Conservation (phyloP, 768 basidiomycete genomes). For the Jaapia argillacea region DNA sequence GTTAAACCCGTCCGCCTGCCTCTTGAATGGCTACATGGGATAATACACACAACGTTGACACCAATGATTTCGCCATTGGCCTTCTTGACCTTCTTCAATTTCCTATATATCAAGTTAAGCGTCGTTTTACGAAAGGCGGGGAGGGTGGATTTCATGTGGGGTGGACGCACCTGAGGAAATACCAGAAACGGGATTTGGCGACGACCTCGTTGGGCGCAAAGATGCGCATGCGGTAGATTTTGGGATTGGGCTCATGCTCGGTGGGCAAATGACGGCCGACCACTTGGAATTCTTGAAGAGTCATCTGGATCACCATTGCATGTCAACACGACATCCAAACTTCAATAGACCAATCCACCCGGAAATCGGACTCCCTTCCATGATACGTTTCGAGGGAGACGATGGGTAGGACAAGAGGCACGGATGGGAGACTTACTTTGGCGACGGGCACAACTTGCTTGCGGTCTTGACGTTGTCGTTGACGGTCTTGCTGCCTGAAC, state of each 20-base stretch:
- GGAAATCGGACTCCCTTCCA: no score
- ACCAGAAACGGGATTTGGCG: constrained; percentile 99
- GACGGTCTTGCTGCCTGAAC: no score
- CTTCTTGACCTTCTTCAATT: constrained; percentile 99
- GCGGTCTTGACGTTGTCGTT: no score
- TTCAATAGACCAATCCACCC: constrained; percentile 21
- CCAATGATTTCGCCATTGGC: constrained; percentile 98
- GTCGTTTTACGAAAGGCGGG: no score
- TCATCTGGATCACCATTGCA: constrained; percentile 39
- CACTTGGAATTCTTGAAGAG: constrained; percentile 88
- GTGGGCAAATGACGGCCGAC: constrained; percentile 97
- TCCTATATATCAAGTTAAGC: constrained; percentile 36
- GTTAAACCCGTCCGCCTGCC: constrained; percentile 73
- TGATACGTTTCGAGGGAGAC: no score
- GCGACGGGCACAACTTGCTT: no score
- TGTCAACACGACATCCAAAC: constrained; percentile 15
- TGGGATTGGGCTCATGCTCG: constrained; percentile 85
- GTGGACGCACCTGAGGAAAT: constrained; percentile 76
- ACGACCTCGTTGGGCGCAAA: constrained; percentile 98
- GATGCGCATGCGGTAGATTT: constrained; percentile 99
- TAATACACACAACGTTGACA: constrained; percentile 86
- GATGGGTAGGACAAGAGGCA: no score
- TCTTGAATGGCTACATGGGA: constrained; percentile 69
- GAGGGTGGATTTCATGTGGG: not conserved
- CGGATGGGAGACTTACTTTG: no score